Evolutionary conservation across 352 stramenopile species (phyloP), one percentile per base, ranked within the genome.

Genomic region (Hyaloperonospora brassicae): DNA sequence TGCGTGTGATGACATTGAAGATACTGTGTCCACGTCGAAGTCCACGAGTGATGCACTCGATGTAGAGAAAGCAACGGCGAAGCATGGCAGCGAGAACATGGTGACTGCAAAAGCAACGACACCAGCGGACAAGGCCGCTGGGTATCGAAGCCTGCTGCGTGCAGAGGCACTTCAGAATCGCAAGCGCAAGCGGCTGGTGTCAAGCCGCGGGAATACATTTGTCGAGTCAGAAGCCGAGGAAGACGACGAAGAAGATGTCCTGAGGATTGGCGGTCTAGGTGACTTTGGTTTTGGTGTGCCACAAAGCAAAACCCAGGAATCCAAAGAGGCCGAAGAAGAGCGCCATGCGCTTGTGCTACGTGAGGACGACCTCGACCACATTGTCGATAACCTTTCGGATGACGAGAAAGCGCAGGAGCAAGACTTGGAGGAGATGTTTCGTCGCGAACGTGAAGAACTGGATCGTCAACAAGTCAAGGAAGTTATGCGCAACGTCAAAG

Each of bases 401-500:
- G 84, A 93, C 21, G 84, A 93, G 68, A 70, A 71, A 11, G 72
- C 70, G 6, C 62, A 84, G 44, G 60, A 80, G 45, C 64, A 82
- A 38, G 75, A 90, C 36, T 53, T 89, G 38, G 79, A 89, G 2
- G 79, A 87, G 47, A 74, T 88, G 55, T 86, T 88, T 55, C 84
- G 81, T 6, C 68, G 72, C 14, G 75, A 89, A 49, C 64, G 79
- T 11, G 80, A 91, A 47, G 70, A 81, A 2, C 61, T 79, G 43
- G 84, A 93, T 60, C 73, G 70, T 0, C 55, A 88, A 13, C 73
- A 89, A 30, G 72, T 93, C 10, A 84, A 84, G 52, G 80, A 89
- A 53, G 84, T 93, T 2, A 93, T 93, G 77, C 77, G 84, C 21
- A 91, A 91, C 51, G 84, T 93, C n/a, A 89, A 89, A 50, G 84